Evolutionary conservation across 148 eudicot species (phyloP).

Genomic region (Camellia lanceoleosa): DNA sequence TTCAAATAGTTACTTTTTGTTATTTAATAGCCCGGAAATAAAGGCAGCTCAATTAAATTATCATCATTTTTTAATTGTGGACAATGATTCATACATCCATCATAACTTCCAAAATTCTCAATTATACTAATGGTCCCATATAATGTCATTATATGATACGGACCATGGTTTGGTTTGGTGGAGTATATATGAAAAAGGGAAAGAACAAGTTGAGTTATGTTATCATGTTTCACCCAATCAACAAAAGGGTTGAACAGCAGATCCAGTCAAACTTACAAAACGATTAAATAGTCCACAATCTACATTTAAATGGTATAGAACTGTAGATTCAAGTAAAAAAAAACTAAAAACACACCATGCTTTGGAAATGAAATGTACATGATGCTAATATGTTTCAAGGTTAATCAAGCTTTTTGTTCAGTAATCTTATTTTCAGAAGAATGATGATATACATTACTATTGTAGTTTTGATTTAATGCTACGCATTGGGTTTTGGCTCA

Average conservation of each 20-base stretch:
- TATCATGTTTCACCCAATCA: slow-evolving; percentile 12
- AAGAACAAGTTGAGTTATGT: background rate
- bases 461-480: no score
- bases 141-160: no score
- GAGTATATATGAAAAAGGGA: no score
- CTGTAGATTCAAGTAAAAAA: background rate
- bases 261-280: background rate
- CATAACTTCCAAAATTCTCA: background rate
- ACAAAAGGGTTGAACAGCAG: background rate
- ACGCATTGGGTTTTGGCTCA: no score
- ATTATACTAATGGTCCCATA: background rate
- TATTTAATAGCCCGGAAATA: background rate
- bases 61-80: background rate
- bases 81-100: background rate
- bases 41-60: background rate
- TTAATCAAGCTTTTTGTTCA: background rate
- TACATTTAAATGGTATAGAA: no score
- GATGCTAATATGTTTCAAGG: background rate
- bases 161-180: no score
- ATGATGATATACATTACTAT: no score
- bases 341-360: no score
- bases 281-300: slow-evolving; percentile 7
- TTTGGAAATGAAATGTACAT: no score
- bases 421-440: no score
- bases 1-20: background rate